phyloP scores from a whole-genome alignment of 257 asterid genomes.

The Jaltomata sinuosa region DNA sequence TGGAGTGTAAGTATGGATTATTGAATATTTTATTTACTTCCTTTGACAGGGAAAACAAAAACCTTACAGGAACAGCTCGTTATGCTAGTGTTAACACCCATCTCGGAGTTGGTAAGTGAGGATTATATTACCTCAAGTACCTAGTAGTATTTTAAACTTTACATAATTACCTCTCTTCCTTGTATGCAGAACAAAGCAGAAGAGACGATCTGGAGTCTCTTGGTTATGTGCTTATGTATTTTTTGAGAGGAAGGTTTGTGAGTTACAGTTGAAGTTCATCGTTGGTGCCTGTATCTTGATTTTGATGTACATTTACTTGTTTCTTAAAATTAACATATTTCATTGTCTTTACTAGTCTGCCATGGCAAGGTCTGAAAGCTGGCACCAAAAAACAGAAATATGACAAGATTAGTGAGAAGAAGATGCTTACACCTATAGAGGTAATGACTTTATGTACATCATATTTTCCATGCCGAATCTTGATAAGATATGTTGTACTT shows the following conservation, averaged over 20 bases:
- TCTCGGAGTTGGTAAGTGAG: conserved; percentile 88
- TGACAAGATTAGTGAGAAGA: conserved; percentile 94
- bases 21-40: neutral
- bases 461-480: neutral
- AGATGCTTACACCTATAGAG: conserved; percentile 93
- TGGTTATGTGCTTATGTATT: conserved; percentile 94
- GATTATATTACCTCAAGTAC: neutral
- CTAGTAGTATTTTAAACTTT: neutral
- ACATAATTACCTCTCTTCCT: conserved; percentile 1
- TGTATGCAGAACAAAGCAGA: conserved; percentile 82
- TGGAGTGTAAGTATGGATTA: neutral
- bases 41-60: conserved; percentile 80
- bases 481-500: neutral
- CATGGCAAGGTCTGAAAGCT: conserved; percentile 96
- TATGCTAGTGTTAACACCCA: conserved; percentile 98
- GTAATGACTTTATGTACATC: conserved; percentile 20
- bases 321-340: neutral
- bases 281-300: neutral
- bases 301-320: neutral
- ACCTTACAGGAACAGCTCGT: conserved; percentile 97
- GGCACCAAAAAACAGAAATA: conserved; percentile 97
- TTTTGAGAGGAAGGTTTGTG: conserved; percentile 79
- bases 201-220: conserved; percentile 96
- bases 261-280: neutral
- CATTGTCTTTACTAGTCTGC: conserved; percentile 48